phyloP scores from a whole-genome alignment of 768 basidiomycete species.

The Lentinula lateritia region DNA sequence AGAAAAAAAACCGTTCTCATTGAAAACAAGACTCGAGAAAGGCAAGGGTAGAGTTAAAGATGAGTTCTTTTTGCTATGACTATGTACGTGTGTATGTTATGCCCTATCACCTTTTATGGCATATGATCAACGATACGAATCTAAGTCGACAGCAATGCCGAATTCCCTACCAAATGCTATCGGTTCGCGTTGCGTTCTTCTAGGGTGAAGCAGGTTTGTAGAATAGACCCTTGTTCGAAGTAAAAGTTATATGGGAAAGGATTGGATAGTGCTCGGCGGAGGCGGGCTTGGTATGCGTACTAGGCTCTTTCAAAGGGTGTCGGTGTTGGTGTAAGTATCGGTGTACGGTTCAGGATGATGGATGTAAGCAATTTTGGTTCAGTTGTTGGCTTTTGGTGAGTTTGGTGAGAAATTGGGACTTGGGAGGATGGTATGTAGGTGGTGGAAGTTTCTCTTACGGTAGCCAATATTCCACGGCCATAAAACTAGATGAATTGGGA shows the following conservation, averaged over 20 bases:
- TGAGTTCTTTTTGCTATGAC: no score
- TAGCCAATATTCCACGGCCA: constrained; percentile 36
- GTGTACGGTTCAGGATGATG: constrained; percentile 75
- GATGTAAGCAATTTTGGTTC: constrained; percentile 48
- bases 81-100: no score
- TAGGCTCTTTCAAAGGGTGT: constrained; percentile 75
- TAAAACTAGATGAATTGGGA: no score
- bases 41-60: no score
- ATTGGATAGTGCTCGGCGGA: constrained; percentile 81
- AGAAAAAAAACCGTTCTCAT: no score
- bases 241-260: constrained; percentile 89
- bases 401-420: constrained; percentile 3
- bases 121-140: no score
- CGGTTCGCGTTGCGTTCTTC: constrained; percentile 71
- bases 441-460: constrained; percentile 24
- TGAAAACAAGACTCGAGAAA: no score
- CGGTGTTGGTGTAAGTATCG: constrained; percentile 66
- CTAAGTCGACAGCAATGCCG: constrained; percentile 38
- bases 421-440: neutral
- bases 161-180: constrained; percentile 69
- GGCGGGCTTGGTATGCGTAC: constrained; percentile 76
- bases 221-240: constrained; percentile 86
- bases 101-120: no score
- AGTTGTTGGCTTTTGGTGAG: constrained; percentile 21
- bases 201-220: constrained; percentile 73